A percentile compares a stretch with the other conserved stretches of the same genome.
Evolutionary conservation across 352 stramenopile genomes (phyloP).

Genomic region (Globisporangium yorkense): DNA sequence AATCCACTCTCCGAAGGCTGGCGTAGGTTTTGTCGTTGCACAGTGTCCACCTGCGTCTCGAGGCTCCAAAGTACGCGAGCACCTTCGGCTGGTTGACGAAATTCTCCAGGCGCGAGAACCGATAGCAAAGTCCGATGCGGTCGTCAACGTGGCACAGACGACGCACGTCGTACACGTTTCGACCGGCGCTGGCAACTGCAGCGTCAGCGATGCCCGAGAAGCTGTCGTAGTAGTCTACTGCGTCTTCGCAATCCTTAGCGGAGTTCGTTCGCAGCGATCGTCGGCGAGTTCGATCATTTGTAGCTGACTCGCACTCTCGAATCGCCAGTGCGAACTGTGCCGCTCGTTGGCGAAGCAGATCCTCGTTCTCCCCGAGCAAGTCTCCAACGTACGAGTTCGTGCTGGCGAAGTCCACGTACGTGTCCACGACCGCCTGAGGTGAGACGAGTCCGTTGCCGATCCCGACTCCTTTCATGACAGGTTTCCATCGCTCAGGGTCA

Average conservation of each 20-base stretch:
- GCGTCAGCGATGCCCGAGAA: conserved; percentile 14
- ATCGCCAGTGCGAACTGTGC: conserved; percentile 17
- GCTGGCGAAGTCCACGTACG: conserved; percentile 42
- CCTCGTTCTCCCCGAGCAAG: conserved; percentile 21
- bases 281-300: background rate
- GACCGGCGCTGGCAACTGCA: conserved; percentile 16
- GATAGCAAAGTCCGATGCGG: conserved; percentile 49
- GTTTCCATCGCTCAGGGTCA: conserved; percentile 19
- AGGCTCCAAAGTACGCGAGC: conserved; percentile 41
- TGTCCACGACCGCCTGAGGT: conserved; percentile 33
- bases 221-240: conserved; percentile 8
- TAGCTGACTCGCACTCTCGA: conserved; percentile 8
- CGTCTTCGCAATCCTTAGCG: conserved; percentile 18
- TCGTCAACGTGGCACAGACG: conserved; percentile 46
- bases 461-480: conserved; percentile 72
- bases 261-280: background rate
- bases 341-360: conserved; percentile 6
- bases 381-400: conserved; percentile 37
- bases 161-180: conserved; percentile 72
- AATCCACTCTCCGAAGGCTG: conserved; percentile 26
- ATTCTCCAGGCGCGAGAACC: conserved; percentile 45
- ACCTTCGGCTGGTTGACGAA: conserved; percentile 44
- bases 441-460: conserved; percentile 81
- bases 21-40: conserved; percentile 27
- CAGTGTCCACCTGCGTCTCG: conserved; percentile 30